These are phyloP conservation scores for Phytophthora pinifolia DNA, from an alignment of 352 stramenopile species.

Conservation along the genomic window DNA sequence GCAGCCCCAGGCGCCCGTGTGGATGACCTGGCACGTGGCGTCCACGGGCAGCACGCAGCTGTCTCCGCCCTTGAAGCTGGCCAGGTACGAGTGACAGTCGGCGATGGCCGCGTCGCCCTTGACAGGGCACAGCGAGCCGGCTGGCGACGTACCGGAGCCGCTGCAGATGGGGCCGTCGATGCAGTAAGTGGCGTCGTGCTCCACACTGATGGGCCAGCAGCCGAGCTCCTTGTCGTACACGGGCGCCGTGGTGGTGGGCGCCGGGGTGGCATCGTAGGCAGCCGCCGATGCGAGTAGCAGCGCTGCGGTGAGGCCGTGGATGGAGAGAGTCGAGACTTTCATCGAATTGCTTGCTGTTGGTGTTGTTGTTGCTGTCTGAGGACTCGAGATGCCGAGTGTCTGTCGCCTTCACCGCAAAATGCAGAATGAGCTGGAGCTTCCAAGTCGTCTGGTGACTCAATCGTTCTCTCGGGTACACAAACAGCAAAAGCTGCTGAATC, in stretches of 20 bases:
- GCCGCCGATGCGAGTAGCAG: constrained; percentile 12
- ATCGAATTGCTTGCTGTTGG: constrained; percentile 9
- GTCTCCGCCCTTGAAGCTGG: constrained; percentile 46
- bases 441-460: background rate
- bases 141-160: constrained; percentile 25
- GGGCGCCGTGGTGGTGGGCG: constrained; percentile 11
- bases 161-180: constrained; percentile 50
- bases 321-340: constrained; percentile 32
- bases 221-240: constrained; percentile 37
- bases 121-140: constrained; percentile 43
- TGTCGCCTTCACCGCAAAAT: constrained; percentile 21
- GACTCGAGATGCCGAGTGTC: constrained; percentile 30
- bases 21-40: constrained; percentile 58
- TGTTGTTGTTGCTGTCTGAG: constrained; percentile 1
- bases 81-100: constrained; percentile 55
- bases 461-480: background rate
- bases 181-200: constrained; percentile 54
- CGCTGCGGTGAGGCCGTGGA: constrained; percentile 6
- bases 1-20: constrained; percentile 70
- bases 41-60: constrained; percentile 58
- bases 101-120: constrained; percentile 44
- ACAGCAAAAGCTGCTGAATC: constrained; percentile 17
- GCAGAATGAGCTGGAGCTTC: constrained; percentile 18
- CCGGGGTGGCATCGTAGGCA: constrained; percentile 13
- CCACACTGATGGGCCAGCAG: constrained; percentile 44